A percentile compares a stretch with the other conserved stretches of the same genome.
These are phyloP conservation scores for Cicer bijugum DNA, from an alignment of 306 rosid genomes.

Conservation along the genomic window DNA sequence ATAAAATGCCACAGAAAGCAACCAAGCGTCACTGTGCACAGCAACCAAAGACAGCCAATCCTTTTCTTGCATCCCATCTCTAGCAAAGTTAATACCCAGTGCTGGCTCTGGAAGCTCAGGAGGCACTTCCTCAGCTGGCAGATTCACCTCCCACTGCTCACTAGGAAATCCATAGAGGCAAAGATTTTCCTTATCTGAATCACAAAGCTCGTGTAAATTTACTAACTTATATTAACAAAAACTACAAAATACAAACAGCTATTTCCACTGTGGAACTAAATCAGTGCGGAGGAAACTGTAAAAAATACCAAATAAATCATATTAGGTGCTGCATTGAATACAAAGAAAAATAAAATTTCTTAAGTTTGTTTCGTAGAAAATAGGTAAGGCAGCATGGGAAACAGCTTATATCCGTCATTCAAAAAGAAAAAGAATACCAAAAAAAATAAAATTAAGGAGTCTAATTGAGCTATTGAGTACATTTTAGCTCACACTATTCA, in stretches of 20 bases:
- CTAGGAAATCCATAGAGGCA: constrained; percentile 67
- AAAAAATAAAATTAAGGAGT: background rate
- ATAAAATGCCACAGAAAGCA: constrained; percentile 58
- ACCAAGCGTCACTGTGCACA: constrained; percentile 60
- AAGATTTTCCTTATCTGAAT: constrained; percentile 62
- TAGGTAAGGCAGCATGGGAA: background rate
- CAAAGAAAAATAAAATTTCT: too few species aligned
- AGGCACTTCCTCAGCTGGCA: constrained; percentile 63
- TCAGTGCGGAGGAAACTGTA: background rate
- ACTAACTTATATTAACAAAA: constrained; percentile 7
- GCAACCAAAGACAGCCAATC: constrained; percentile 64
- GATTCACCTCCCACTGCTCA: constrained; percentile 63
- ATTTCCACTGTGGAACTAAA: background rate
- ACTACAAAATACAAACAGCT: background rate
- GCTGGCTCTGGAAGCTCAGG: constrained; percentile 69
- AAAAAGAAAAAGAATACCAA: background rate
- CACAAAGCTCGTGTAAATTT: constrained; percentile 33
- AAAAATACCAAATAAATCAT: too few species aligned
- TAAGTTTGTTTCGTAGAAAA: background rate
- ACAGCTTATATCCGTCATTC: background rate
- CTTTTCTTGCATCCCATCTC: constrained; percentile 63
- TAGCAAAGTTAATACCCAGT: constrained; percentile 61
- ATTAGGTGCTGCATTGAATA: background rate
- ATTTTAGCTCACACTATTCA: constrained; percentile 4
- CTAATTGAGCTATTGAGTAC: background rate